Conservation (phyloP, 129 eudicot species). For the Oenanthe sinensis region DNA sequence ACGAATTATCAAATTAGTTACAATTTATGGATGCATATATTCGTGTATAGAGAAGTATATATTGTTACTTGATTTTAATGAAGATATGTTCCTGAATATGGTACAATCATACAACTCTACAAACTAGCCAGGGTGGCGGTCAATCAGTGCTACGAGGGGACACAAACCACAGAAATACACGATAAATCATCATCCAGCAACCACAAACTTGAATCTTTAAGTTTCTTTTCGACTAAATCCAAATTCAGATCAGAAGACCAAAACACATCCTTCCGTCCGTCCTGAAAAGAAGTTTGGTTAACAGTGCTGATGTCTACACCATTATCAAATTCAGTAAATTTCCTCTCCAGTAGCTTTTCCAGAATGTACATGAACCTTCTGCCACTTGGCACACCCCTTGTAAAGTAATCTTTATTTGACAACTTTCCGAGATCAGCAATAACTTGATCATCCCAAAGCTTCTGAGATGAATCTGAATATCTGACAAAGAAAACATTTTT, state of each 20-base stretch:
- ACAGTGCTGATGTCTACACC: conserved; percentile 24
- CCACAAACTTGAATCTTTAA: conserved; percentile 50
- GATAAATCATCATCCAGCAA: conserved; percentile 48
- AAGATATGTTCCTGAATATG: too few relatives aligned
- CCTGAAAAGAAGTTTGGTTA: conserved; percentile 19
- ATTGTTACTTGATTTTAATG: too few relatives aligned
- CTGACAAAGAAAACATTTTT: conserved; percentile 32
- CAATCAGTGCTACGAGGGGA: too few relatives aligned
- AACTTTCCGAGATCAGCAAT: conserved; percentile 23
- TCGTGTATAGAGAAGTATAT: too few relatives aligned
- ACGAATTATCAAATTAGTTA: too few relatives aligned
- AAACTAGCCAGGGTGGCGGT: background rate
- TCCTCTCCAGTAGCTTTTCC: conserved; percentile 30
- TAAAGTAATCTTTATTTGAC: conserved; percentile 16
- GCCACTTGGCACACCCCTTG: background rate
- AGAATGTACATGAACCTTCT: conserved; percentile 22
- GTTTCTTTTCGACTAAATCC: conserved; percentile 35
- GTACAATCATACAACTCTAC: too few relatives aligned
- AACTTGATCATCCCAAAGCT: conserved; percentile 45
- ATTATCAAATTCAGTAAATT: conserved; percentile 27
- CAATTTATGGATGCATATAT: too few relatives aligned
- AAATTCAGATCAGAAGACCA: conserved; percentile 45
- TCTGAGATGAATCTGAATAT: conserved; percentile 38
- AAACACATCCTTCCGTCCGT: conserved; percentile 29
- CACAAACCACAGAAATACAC: conserved; percentile 68